Percentiles rank a stretch among this genome's conserved stretches.
phyloP scores from a whole-genome alignment of 139 green algal species.

The Chara braunii region DNA sequence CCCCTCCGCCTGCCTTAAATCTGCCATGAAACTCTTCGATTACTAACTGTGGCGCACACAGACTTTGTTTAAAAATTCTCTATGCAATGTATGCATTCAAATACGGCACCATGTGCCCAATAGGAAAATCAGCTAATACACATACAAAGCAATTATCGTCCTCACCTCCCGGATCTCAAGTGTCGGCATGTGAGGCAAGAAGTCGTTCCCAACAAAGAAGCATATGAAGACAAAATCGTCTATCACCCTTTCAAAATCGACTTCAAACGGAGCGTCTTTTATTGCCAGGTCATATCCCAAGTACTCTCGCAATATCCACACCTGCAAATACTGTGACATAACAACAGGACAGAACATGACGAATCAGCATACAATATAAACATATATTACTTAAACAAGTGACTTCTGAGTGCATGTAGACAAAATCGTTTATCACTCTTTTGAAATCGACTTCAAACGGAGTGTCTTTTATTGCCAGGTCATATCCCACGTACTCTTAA shows the following conservation, averaged over 20 bases:
- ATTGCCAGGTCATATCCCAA: conserved; percentile 72
- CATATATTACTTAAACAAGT: background rate
- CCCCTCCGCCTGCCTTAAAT: no score
- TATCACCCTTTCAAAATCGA: conserved; percentile 64
- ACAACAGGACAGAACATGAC: background rate
- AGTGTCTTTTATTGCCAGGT: conserved; percentile 50
- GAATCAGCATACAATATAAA: background rate
- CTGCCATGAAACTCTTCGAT: no score
- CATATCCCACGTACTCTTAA: conserved; percentile 88
- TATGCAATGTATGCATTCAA: no score
- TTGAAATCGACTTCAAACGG: conserved; percentile 55
- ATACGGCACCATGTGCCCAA: no score
- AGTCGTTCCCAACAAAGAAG: conserved; percentile 99
- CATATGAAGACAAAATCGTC: conserved; percentile 98
- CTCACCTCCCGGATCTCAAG: conserved; percentile 80
- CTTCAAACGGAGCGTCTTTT: conserved; percentile 14
- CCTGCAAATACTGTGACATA: conserved; percentile 58
- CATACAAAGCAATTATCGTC: background rate
- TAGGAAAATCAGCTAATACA: no score
- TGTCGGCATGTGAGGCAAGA: conserved; percentile 98
- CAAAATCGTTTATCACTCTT: conserved; percentile 77
- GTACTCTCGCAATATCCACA: conserved; percentile 88
- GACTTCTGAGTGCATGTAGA: conserved; percentile 88
- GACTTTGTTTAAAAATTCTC: no score
- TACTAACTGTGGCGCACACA: no score